Percentiles rank a stretch among this genome's conserved stretches.
Evolutionary conservation across 495 filamentous ascomycete species (phyloP).

Genomic region (Parachaetomium inaequale): DNA sequence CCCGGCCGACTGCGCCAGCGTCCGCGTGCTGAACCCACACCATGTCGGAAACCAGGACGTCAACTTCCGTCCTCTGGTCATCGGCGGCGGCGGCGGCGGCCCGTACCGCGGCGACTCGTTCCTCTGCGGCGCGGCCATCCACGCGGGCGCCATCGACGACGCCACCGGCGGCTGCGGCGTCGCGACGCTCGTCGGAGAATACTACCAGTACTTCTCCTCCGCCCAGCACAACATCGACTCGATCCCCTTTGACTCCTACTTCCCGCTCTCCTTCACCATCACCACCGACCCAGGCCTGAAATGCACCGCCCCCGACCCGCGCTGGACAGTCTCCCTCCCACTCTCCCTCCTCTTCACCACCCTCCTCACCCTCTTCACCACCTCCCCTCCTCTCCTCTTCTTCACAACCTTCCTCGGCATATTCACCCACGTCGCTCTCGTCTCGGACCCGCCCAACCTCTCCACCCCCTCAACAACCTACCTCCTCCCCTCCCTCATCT

Average conservation of each 20-base stretch:
- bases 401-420: constrained; percentile 66
- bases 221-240: constrained; percentile 63
- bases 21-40: constrained; percentile 64
- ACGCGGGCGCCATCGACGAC: constrained; percentile 65
- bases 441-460: constrained; percentile 65
- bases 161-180: constrained; percentile 65
- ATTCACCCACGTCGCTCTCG: constrained; percentile 75
- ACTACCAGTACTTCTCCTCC: constrained; percentile 57
- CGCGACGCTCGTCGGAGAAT: constrained; percentile 58
- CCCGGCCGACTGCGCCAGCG: constrained; percentile 64
- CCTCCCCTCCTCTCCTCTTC: constrained; percentile 66
- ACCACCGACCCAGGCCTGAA: constrained; percentile 5
- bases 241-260: constrained; percentile 67
- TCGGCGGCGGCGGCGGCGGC: constrained; percentile 59
- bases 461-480: constrained; percentile 54
- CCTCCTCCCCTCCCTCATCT: constrained; percentile 78
- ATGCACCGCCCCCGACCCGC: constrained; percentile 51
- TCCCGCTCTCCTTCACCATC: constrained; percentile 74
- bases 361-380: constrained; percentile 64
- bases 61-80: constrained; percentile 63
- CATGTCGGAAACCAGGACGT: constrained; percentile 71
- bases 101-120: constrained; percentile 76
- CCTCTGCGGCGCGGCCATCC: constrained; percentile 38
- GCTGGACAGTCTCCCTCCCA: constrained; percentile 64
- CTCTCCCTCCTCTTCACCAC: constrained; percentile 65